Percentiles rank a stretch among this genome's conserved stretches.
Evolutionary conservation across 129 eudicot genomes (phyloP).

Genomic region (Silybum marianum): DNA sequence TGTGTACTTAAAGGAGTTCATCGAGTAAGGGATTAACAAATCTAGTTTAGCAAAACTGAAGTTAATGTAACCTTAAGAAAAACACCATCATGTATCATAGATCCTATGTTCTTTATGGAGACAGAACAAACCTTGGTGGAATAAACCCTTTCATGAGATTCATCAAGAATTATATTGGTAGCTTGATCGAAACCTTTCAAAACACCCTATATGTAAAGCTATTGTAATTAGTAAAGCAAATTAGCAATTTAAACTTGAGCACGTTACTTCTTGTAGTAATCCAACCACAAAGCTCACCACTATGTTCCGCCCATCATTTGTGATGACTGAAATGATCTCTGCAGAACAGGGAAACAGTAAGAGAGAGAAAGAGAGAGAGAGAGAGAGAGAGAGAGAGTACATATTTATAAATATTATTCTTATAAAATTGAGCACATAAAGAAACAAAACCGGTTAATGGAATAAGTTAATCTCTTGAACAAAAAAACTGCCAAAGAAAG

Average conservation of each 20-base stretch:
- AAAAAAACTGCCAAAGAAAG: not conserved
- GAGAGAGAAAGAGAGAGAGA: not conserved
- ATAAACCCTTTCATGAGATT: conserved; percentile 86
- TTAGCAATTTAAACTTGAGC: not conserved
- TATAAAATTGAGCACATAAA: not conserved
- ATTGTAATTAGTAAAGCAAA: not conserved
- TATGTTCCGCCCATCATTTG: conserved; percentile 87
- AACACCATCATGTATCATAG: not conserved
- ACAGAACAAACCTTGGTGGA: conserved; percentile 36
- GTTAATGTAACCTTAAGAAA: not conserved
- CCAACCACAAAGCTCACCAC: conserved; percentile 51
- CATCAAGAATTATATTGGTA: conserved; percentile 86
- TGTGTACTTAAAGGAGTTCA: not conserved
- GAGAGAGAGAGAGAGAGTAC: not conserved
- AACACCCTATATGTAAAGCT: conserved; percentile 49
- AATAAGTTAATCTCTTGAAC: not conserved
- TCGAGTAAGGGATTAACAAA: not conserved
- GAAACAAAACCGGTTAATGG: not conserved
- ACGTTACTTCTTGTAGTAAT: not conserved
- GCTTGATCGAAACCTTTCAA: conserved; percentile 92
- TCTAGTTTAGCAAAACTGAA: not conserved
- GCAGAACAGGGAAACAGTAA: not conserved
- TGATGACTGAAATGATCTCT: conserved; percentile 72
- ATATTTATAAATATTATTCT: not conserved
- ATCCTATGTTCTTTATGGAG: not conserved